Base-by-base conservation (phyloP, 2,329 filamentous ascomycete species). In the Trichoderma guizhouense region DNA sequence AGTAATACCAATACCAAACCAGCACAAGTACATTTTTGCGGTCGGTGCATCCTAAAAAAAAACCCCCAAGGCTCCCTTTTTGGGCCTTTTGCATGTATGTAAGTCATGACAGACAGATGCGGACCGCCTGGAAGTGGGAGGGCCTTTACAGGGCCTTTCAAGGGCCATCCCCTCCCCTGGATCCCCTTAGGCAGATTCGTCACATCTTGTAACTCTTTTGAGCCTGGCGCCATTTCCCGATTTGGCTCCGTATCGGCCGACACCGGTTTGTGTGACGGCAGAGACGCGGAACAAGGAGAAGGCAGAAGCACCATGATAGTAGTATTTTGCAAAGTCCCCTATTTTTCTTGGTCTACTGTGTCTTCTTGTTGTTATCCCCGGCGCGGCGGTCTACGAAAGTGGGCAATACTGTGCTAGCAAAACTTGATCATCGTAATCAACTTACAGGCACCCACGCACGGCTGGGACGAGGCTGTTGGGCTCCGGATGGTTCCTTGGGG, bases 141-240 rank as follows among this genome's bases (percentile, higher is more conserved):
- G 24, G 34, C 34, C 34, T 36, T 14, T 36, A 14, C 15, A 36
- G 34, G 34, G 39, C 36, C 34, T 36, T 14, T 36, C 34, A 36
- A 36, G 34, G 34, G 39, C 36, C 51, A 28, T 32, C 43, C 47
- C 28, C 43, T 24, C 53, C 66, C 58, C 57, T 69, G 58, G 58
- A 69, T 70, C 68, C 68, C 66, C 66, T 69, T 63, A 70, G 68
- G 68, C 68, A 57, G 26, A 64, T 51, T 70, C 43, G 30, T 66
- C 69, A 71, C 69, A 71, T 71, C 69, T 71, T 71, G 61, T 71
- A 65, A 71, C 69, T 64, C 32, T 43, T 71, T 71, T 71, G 69
- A 71, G 69, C 47, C 36, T 65, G 61, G 51, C 53, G 51, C 28
- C 26, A 24, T 65, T 71, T 58, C 68, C 68, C 58, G 43, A 63